Percentiles rank a stretch among this genome's conserved stretches.
phyloP scores from a whole-genome alignment of 805 yeast species.

The Candida mattraensis region DNA sequence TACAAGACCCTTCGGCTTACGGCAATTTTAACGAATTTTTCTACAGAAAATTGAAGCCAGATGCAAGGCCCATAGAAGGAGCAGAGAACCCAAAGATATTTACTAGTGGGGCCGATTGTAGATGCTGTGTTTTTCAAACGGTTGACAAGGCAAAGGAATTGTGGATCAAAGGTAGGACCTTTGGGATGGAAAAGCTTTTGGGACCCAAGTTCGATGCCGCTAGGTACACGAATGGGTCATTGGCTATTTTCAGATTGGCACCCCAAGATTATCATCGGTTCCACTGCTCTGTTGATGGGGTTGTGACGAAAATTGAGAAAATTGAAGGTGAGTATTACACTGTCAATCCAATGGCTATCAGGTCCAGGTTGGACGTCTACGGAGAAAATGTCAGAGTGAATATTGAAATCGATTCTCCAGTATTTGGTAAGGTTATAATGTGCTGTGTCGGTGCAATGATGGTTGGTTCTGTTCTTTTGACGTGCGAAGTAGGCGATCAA shows the following conservation, averaged over 20 bases:
- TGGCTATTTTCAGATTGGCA: constrained; percentile 84
- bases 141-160: constrained; percentile 63
- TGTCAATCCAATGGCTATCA: constrained; percentile 95
- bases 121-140: constrained; percentile 68
- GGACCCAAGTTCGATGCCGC: constrained; percentile 39
- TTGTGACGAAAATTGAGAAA: constrained; percentile 58
- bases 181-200: constrained; percentile 59
- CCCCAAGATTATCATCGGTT: constrained; percentile 97
- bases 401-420: constrained; percentile 69
- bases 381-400: constrained; percentile 86
- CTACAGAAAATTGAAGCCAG: constrained; percentile 71
- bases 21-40: constrained; percentile 86
- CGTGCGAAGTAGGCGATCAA: constrained; percentile 57
- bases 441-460: constrained; percentile 97
- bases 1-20: constrained; percentile 47
- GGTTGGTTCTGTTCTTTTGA: constrained; percentile 88
- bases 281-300: constrained; percentile 83
- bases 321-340: constrained; percentile 93
- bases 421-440: constrained; percentile 77
- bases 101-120: constrained; percentile 84
- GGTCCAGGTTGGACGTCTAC: constrained; percentile 85
- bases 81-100: constrained; percentile 47
- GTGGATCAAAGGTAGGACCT: constrained; percentile 88
- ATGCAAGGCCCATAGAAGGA: constrained; percentile 70
- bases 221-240: constrained; percentile 49